Conservation (phyloP, 225 moss, liverwort and hornwort genomes). For the Thuidium tamariscinum region DNA sequence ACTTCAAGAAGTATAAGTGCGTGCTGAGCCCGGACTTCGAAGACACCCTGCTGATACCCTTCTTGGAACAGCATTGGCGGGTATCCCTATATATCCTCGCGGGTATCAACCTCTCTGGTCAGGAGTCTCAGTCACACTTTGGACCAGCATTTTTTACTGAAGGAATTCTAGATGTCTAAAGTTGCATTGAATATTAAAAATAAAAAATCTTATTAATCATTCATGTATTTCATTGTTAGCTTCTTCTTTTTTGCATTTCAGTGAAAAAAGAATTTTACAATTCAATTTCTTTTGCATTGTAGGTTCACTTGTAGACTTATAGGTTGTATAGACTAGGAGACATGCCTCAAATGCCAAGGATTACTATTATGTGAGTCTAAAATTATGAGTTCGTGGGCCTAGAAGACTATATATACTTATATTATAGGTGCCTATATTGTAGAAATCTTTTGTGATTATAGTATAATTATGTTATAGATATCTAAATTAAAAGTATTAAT, state of each 20-base stretch:
- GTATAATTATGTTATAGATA: too few species aligned
- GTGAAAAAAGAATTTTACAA: background rate
- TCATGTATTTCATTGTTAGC: background rate
- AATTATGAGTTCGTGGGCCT: too few species aligned
- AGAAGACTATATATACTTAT: too few species aligned
- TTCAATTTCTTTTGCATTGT: background rate
- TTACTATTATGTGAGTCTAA: too few species aligned
- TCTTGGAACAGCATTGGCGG: too few species aligned
- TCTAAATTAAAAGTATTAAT: too few species aligned
- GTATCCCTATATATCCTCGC: rapidly evolving
- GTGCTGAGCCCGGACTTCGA: background rate
- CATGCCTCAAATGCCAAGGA: background rate
- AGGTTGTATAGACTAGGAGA: rapidly evolving
- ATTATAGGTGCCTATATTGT: too few species aligned
- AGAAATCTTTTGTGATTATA: too few species aligned
- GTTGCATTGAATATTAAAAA: background rate
- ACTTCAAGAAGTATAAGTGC: constrained; percentile 2
- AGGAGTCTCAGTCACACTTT: background rate
- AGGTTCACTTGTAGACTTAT: background rate
- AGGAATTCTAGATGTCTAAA: background rate
- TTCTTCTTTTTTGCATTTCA: background rate
- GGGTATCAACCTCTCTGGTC: background rate
- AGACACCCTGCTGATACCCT: background rate
- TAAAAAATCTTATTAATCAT: background rate
- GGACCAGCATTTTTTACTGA: background rate